Base-by-base conservation (phyloP, 306 rosid genomes). In the Coriaria nepalensis region DNA sequence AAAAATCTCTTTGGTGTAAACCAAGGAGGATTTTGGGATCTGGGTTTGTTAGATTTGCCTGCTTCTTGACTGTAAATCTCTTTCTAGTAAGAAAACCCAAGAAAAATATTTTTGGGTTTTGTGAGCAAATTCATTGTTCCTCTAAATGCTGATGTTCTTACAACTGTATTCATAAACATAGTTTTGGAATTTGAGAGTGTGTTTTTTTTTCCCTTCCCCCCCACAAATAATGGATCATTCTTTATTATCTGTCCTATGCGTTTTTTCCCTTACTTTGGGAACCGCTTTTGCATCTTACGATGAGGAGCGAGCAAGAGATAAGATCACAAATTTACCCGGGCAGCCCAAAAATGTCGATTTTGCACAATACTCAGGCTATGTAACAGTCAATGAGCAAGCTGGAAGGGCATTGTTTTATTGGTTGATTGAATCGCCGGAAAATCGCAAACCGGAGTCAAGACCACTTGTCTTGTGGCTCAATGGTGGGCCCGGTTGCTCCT, bases 401-500 rank as follows among this genome's bases (percentile, higher is more conserved):
- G 98, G 93, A 43, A 80, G 96, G 51, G 85, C 96, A 63, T 65
- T 92, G 63, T 92, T 92, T 66, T 92, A 92, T 69, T 92, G 98
- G 96, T 62, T 92, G 73, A 56, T 49, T 39, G 96, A 92, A 70
- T 69, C 98, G 7, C 92, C 96, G 0, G 43, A 13, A 15, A 69
- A 55, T 13, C 81, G 81, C 45, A 62, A 20, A 49, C 80, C 98
- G 0, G 10, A 39, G 64, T 79, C 83, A n/a, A 82, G 86, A 56
- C 98, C 98, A 42, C 77, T 92, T 2, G 81, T 92, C 38, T 50
- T 92, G 71, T 92, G 98, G 96, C 93, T 92, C 65, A 85, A 82
- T 68, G 98, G 96, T 57, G 98, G 98, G 10, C 98, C 98, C 13
- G 94, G 98, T 38, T 92, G 98, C 63, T 92, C 98, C 49, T 92